These are phyloP conservation scores for Mycena chlorophos DNA, from an alignment of 768 basidiomycete species.

Conservation along the genomic window DNA sequence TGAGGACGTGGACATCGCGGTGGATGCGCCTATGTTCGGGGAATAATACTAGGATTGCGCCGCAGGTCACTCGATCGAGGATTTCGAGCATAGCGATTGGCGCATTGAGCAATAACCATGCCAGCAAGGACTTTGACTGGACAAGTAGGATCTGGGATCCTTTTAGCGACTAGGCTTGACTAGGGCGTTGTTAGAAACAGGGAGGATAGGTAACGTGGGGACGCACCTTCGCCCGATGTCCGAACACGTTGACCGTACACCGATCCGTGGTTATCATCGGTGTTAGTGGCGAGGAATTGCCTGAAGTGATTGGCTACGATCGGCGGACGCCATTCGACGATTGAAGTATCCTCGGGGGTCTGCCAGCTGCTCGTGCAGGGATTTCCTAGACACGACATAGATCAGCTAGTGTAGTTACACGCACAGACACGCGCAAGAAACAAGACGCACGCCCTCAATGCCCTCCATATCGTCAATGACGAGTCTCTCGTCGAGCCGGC, in stretches of 20 bases:
- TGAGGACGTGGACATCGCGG: slow-evolving; percentile 95
- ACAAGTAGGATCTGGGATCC: slow-evolving; percentile 96
- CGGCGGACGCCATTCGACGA: slow-evolving; percentile 97
- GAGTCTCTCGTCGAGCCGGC: slow-evolving; percentile 90
- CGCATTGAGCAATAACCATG: slow-evolving; percentile 96
- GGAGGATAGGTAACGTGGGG: not conserved
- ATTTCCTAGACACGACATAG: slow-evolving; percentile 63
- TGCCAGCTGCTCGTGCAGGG: slow-evolving; percentile 90
- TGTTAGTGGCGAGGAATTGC: slow-evolving; percentile 93
- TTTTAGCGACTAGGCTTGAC: slow-evolving; percentile 95
- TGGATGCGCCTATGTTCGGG: slow-evolving; percentile 96
- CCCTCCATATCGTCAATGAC: slow-evolving; percentile 92
- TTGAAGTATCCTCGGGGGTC: slow-evolving; percentile 98
- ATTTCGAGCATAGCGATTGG: slow-evolving; percentile 90
- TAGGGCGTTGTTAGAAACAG: slow-evolving; percentile 42
- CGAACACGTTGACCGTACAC: slow-evolving; percentile 95
- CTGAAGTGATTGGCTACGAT: slow-evolving; percentile 89
- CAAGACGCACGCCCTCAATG: slow-evolving; percentile 69
- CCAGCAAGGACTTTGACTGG: slow-evolving; percentile 88
- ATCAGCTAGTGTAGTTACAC: slow-evolving; percentile 19
- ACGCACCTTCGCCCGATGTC: slow-evolving; percentile 87
- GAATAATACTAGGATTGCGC: slow-evolving; percentile 93
- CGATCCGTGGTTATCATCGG: slow-evolving; percentile 86
- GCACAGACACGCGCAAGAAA: slow-evolving; percentile 4
- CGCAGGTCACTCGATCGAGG: slow-evolving; percentile 93